phyloP scores from a whole-genome alignment of 2,329 filamentous ascomycete genomes.

The Botrytis sinoallii region DNA sequence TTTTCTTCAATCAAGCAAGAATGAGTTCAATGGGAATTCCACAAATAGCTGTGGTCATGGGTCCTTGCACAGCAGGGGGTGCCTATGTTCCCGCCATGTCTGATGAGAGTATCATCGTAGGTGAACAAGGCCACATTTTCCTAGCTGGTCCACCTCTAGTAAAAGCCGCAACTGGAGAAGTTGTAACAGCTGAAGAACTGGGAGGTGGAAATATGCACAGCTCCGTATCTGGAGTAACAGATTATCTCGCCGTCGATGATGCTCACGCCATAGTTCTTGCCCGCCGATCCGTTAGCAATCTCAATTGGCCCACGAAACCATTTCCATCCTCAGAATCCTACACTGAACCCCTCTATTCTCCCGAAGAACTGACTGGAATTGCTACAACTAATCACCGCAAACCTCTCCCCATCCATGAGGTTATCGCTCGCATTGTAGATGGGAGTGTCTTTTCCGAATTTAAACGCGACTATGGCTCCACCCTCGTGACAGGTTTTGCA shows the following conservation, averaged over 20 bases:
- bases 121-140: constrained; percentile 96
- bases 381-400: constrained; percentile 86
- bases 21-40: constrained; percentile 89
- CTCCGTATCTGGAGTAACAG: constrained; percentile 86
- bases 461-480: constrained; percentile 86
- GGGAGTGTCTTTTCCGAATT: constrained; percentile 89
- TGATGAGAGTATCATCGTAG: constrained; percentile 95
- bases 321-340: constrained; percentile 47
- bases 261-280: constrained; percentile 87
- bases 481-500: constrained; percentile 88
- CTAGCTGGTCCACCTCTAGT: constrained; percentile 91
- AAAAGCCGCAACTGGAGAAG: constrained; percentile 92
- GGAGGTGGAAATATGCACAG: constrained; percentile 88
- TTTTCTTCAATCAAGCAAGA: constrained; percentile 96
- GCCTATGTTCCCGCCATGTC: constrained; percentile 97
- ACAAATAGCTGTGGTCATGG: constrained; percentile 95
- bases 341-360: constrained; percentile 75
- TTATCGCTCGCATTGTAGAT: constrained; percentile 91
- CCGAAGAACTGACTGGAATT: constrained; percentile 80
- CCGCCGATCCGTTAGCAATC: constrained; percentile 77
- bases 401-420: constrained; percentile 80
- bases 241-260: constrained; percentile 93
- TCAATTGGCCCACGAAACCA: constrained; percentile 72
- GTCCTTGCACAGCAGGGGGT: constrained; percentile 90
- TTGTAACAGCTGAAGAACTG: constrained; percentile 84